Conservation (phyloP, 345 rosid genomes). For the Kandelia obovata region DNA sequence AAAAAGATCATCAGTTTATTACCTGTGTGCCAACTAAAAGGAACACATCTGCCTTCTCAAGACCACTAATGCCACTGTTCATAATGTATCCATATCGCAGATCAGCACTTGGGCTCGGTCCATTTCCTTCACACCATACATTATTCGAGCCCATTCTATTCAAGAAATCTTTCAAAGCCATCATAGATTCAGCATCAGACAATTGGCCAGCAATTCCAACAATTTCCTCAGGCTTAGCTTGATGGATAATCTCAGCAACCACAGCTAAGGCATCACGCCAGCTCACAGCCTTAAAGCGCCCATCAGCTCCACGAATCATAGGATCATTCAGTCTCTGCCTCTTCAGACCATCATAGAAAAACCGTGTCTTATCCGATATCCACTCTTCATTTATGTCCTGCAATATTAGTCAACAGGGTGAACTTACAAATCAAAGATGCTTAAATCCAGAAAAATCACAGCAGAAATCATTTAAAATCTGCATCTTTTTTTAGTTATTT, state of each 20-base stretch:
- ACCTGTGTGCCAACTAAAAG: conserved; percentile 97
- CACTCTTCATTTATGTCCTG: conserved; percentile 99
- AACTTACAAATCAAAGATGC: conserved; percentile 7
- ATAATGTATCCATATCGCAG: conserved; percentile 82
- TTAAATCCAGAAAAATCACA: background rate
- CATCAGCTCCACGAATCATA: conserved; percentile 92
- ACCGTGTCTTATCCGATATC: conserved; percentile 98
- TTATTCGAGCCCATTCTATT: conserved; percentile 95
- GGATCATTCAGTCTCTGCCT: conserved; percentile 99
- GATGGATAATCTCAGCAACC: conserved; percentile 76
- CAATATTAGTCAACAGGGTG: conserved; percentile 21
- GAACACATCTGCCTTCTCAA: conserved; percentile 91
- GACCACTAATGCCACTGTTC: conserved; percentile 85
- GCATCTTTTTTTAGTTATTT: no score
- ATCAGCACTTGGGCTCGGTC: conserved; percentile 73
- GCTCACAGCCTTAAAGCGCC: conserved; percentile 79
- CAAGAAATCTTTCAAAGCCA: conserved; percentile 87
- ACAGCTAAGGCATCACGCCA: conserved; percentile 96
- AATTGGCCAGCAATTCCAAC: conserved; percentile 89
- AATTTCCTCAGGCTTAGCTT: conserved; percentile 78
- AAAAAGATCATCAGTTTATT: conserved; percentile 4
- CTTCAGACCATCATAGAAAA: conserved; percentile 93
- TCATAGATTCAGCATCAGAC: conserved; percentile 99
- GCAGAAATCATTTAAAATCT: background rate
- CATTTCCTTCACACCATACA: conserved; percentile 93